Percentiles rank a stretch among this genome's conserved stretches.
Conservation (phyloP, 495 filamentous ascomycete genomes). For the Cetradonia linearis region DNA sequence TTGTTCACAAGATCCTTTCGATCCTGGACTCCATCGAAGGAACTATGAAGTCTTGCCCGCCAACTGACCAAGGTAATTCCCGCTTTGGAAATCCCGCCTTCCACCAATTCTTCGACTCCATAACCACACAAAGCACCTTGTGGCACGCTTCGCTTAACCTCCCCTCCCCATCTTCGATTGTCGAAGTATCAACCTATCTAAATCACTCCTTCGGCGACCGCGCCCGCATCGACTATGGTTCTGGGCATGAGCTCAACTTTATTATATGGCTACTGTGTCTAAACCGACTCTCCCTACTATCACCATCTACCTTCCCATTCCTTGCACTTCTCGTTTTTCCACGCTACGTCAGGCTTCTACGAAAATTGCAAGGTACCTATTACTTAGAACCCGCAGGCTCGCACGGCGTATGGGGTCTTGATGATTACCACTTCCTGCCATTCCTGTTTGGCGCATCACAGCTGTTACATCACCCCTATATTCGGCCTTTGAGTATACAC, state of each 20-base stretch:
- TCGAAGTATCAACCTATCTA: slow-evolving; percentile 72
- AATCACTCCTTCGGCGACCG: slow-evolving; percentile 74
- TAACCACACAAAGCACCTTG: slow-evolving; percentile 39
- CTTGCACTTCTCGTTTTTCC: slow-evolving; percentile 70
- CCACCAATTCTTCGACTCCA: slow-evolving; percentile 67
- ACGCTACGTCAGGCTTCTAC: slow-evolving; percentile 70
- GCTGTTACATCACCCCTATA: slow-evolving; percentile 73
- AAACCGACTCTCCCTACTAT: slow-evolving; percentile 62
- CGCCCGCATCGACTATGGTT: slow-evolving; percentile 90
- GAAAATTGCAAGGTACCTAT: slow-evolving; percentile 78
- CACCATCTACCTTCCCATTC: slow-evolving; percentile 52
- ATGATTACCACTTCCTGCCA: slow-evolving; percentile 94
- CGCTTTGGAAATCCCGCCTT: slow-evolving; percentile 93
- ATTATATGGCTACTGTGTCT: slow-evolving; percentile 88
- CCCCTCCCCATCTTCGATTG: slow-evolving; percentile 37
- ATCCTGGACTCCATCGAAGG: slow-evolving; percentile 59
- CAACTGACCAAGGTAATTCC: slow-evolving; percentile 74
- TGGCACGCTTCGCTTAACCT: slow-evolving; percentile 31
- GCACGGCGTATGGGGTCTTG: slow-evolving; percentile 92
- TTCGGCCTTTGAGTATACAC: slow-evolving; percentile 82
- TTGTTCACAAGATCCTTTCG: slow-evolving; percentile 52
- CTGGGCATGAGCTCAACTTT: slow-evolving; percentile 94
- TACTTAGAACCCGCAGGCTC: slow-evolving; percentile 93
- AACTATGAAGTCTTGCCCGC: slow-evolving; percentile 56
- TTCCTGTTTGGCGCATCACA: slow-evolving; percentile 95